Base-by-base conservation (phyloP, 257 asterid species). In the Solanum okadae region DNA sequence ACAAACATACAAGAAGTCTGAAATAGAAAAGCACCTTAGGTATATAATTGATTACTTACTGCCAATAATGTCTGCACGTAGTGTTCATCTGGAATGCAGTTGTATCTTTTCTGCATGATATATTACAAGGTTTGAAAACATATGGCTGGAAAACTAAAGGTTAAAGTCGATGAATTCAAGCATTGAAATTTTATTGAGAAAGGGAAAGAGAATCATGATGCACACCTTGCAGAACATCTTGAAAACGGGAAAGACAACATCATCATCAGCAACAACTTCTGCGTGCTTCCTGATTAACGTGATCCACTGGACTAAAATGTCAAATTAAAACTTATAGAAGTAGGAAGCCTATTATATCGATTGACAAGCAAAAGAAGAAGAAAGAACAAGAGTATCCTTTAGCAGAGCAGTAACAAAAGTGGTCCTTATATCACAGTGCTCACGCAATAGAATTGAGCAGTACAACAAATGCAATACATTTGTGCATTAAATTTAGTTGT, bases 1-100 rank as follows among this genome's bases (percentile, higher is more conserved):
- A 73, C 25, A 27, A 75, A 75, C 16, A 75, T 75, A 75, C 52
- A 37, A 34, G 29, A 73, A 35, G 82, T 22, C 56, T 22, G 31
- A 11, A 22, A 75, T 29, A 76, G 44, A 76, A 56, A 56, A 37
- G 63, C 63, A 78, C n/a, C 84, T 7, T 25, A 42, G 59, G 84
- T 78, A n/a, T 2, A 13, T 40, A 40, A 78, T 78, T 78, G 37
- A 33, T 84, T 87, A 89, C 96, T 88, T 93, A 97, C 99, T 46
- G 98, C 95, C 68, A 97, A 94, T 83, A 97, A 93, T 75, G 99
- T 96, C 91, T 90, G 98, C 89, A 95, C 96, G 83, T 96, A 97
- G 89, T 97, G 99, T 92, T 97, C 99, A 92, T 97, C 98, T 2
- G 99, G 99, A 90, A 97, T 96, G 90, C 98, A 96, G 90, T 97